Base-by-base conservation (phyloP, 2,329 filamentous ascomycete genomes). In the Diplodia mutila region DNA sequence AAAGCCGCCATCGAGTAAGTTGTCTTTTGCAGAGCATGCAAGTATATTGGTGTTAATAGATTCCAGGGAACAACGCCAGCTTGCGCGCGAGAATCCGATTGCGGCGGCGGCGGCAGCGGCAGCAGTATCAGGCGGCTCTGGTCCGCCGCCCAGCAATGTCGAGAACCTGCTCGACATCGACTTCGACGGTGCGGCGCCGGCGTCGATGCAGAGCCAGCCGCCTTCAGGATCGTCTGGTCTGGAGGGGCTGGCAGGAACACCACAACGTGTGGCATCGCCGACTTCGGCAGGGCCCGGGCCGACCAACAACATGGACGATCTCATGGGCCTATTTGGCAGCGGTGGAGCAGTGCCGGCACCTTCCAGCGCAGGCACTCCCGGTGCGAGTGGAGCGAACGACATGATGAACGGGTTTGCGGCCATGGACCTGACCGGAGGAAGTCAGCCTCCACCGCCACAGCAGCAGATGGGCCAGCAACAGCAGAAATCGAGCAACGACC, bases 121-220 rank as follows among this genome's bases (percentile, higher is more conserved):
- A 0, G 86, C 89, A 0, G 86, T 86, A 34, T 80, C 81, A 46
- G 85, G 86, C 67, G 86, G 85, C 66, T 80, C 87, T 34, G 79
- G 84, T 0, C 76, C 83, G 29, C 75, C 85, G 7, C 90, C 93
- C 77, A 91, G 81, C 82, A 97, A 97, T 74, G 86, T 94, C 71
- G 95, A 99, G 80, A 99, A 98, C 77, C 85, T 99, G 23, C 86
- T 99, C 67, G 95, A 99, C 75, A 97, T 97, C 74, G 93, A 97
- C 79, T 97, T 97, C 76, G 95, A 98, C 75, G 95, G 94, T 29
- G 91, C 92, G 2, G 94, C 91, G 2, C 94, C 94, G 3, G 94
- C 95, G n/a, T 94, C 92, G 14, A 85, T 92, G 63, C 91, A 94
- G 71, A 86, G 87, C 66, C 83, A 88, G 70, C 85, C 88, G 18